Evolutionary conservation across 495 filamentous ascomycete species (phyloP), one percentile per base, ranked within the genome.

Genomic region (Aspergillus incahuasiensis): DNA sequence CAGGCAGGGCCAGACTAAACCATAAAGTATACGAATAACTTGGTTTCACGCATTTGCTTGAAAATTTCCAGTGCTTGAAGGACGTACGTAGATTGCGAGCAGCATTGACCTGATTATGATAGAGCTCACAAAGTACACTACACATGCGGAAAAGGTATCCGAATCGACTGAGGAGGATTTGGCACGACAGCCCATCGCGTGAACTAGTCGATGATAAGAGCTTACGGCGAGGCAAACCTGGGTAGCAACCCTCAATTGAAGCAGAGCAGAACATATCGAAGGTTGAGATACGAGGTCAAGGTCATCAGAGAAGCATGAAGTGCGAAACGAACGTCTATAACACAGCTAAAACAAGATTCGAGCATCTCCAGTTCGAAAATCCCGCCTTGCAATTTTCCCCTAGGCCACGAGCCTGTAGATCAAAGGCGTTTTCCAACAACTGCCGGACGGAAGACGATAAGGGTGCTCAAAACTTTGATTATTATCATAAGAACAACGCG

Each of bases 401-500:
- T 44, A 55, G 6, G 20, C 25, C n/a, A n/a, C n/a, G n/a, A n/a
- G n/a, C n/a, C 62, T 22, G 21, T 25, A 25, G 21, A 50, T 5
- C 20, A 19, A 50, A 40, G 20, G 48, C 48, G 20, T 15, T 35
- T 13, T 35, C 19, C 43, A 18, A 49, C 32, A 30, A 20, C 9
- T 52, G 59, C 48, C 45, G n/a, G 49, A 54, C 30, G 42, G 54
- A 61, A 42, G 16, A 28, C 48, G 59, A 55, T 64, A 66, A 68
- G 66, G 63, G 72, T 71, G 69, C 67, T 66, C 68, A 74, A 60
- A 68, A 68, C 67, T 70, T 67, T 66, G 72, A 75, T 75, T 74
- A 77, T 74, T 74, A 75, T 75, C 71, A 72, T 74, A 65, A 74
- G 68, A 69, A 68, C 66, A 65, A 65, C 69, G 70, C 61, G 57